Evolutionary conservation across 1,284 basidiomycete genomes (phyloP), one percentile per base, ranked within the genome.

Genomic region (Erythrobasidium hasegawianum): DNA sequence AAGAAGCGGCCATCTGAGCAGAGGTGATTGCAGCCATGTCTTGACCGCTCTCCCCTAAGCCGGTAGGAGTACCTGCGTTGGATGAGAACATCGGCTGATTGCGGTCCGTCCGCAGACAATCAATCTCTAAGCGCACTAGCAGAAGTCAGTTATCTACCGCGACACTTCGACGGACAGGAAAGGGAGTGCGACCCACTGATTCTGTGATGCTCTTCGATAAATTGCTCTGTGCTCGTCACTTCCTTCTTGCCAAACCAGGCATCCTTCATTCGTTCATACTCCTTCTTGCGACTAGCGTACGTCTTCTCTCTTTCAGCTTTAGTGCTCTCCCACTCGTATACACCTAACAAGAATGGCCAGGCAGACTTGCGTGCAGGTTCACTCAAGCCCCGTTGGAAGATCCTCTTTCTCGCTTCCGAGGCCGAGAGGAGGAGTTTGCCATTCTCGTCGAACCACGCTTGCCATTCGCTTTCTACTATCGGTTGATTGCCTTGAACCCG

Each of bases 21-120:
- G 41, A 57, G 24, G 50, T 39, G 13, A 65, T 22, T 14, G 57
- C 62, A 11, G 43, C 40, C 27, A 65, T 20, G 16, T 65, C 54
- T 8, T 52, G 22, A 5, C 43, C 22, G 43, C n/a, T 18, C 14
- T 57, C 59, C 27, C 38, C 64, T 14, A 65, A 52, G 7, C 43
- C 43, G 14, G 43, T 47, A 1, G 62, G 50, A 18, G 69, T 57
- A 38, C 50, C 49, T 0, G 59, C 55, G 29, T 64, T 54, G 16
- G 68, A 65, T 0, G 86, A 83, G 73, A 96, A 98, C 57, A 96
- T 81, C 0, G 89, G 85, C 70, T 97, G 92, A 16, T 83, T 88
- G 16, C 95, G 84, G 77, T 99, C 96, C n/a, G 96, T 97, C 13
- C 96, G 84, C 58, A 95, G 86, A 74, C 95, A 97, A 75, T 98